These are phyloP conservation scores for Trichoderma polysporum DNA, from an alignment of 2,329 filamentous ascomycete species.

Conservation along the genomic window DNA sequence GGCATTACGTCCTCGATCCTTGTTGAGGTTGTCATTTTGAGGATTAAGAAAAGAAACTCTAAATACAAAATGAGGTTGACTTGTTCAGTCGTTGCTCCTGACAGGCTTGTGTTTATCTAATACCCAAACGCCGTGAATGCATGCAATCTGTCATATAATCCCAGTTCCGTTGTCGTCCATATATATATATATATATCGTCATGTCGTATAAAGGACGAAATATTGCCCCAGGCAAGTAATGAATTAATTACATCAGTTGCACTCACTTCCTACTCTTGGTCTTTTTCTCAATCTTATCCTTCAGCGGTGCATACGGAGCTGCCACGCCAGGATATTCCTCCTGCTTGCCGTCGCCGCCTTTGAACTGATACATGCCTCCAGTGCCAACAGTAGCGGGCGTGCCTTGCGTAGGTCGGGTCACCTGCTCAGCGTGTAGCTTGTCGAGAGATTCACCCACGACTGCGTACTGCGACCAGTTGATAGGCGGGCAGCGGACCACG, in stretches of 20 bases:
- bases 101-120: not conserved
- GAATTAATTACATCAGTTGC: not conserved
- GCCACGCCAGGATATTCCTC: slow-evolving; percentile 53
- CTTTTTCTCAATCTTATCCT: slow-evolving; percentile 48
- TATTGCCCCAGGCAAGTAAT: not conserved
- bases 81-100: not conserved
- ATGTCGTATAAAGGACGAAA: not conserved
- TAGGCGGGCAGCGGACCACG: slow-evolving; percentile 78
- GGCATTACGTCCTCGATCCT: not conserved
- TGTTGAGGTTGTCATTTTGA: not conserved
- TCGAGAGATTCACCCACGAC: slow-evolving; percentile 79
- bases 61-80: not conserved
- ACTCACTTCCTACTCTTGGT: slow-evolving; percentile 34
- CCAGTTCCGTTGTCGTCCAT: not conserved
- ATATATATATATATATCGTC: not conserved
- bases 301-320: slow-evolving; percentile 55
- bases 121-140: slow-evolving; percentile 4
- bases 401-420: slow-evolving; percentile 60
- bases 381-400: slow-evolving; percentile 46
- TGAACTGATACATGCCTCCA: slow-evolving; percentile 53
- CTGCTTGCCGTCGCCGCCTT: slow-evolving; percentile 44
- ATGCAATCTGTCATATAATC: not conserved
- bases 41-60: not conserved
- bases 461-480: slow-evolving; percentile 95
- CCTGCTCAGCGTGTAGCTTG: slow-evolving; percentile 79